Evolutionary conservation across 2,329 filamentous ascomycete species (phyloP).

Genomic region (Apiospora koreana): DNA sequence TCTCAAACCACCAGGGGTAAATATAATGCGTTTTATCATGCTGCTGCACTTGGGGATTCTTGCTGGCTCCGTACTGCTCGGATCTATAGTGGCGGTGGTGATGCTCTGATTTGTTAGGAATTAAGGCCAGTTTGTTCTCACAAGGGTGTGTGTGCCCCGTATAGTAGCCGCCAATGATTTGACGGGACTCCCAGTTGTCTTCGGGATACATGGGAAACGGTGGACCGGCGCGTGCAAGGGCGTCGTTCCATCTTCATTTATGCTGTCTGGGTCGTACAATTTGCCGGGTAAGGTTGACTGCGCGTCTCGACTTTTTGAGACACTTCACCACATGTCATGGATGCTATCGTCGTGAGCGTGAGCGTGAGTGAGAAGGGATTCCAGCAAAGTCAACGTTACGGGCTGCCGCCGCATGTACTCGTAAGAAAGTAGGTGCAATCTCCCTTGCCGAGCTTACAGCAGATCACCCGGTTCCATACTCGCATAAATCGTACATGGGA

Average conservation of each 20-base stretch:
- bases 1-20: not conserved
- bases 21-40: not conserved
- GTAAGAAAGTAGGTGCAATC: constrained; percentile 4
- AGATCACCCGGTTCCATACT: constrained; percentile 4
- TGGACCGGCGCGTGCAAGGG: not conserved
- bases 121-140: not conserved
- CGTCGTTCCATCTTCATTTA: not conserved
- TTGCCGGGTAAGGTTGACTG: not conserved
- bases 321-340: not conserved
- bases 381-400: not conserved
- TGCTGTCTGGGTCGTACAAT: not conserved
- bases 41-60: not conserved
- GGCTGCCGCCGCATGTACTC: not conserved
- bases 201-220: not conserved
- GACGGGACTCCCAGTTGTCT: not conserved
- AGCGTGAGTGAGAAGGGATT: not conserved
- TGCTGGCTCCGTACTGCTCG: not conserved
- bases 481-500: constrained; percentile 4
- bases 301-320: not conserved
- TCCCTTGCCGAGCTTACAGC: constrained; percentile 2
- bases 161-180: constrained; percentile 4
- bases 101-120: not conserved
- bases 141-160: constrained; percentile 1
- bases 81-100: not conserved
- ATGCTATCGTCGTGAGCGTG: not conserved